Conservation (phyloP, 192 early-diverging fungal genomes). For the Chytriomyces sp. region DNA sequence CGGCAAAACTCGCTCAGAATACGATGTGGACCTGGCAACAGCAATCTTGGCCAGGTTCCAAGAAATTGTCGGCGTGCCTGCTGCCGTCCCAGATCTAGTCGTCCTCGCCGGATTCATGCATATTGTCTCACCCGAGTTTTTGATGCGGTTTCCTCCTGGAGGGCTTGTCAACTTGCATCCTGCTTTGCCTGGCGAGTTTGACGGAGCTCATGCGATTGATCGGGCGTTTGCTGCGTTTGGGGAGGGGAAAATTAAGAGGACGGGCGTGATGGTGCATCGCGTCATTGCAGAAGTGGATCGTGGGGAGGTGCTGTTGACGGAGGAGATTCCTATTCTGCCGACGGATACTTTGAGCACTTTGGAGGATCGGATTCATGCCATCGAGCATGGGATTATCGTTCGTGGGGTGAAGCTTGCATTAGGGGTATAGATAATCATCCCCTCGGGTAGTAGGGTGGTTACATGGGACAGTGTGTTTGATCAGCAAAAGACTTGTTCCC, state of each 20-base stretch:
- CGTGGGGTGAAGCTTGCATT: constrained; percentile 61
- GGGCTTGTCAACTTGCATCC: constrained; percentile 96
- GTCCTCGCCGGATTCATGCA: constrained; percentile 99
- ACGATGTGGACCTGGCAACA: constrained; percentile 85
- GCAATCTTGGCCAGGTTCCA: constrained; percentile 56
- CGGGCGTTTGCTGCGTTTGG: constrained; percentile 88
- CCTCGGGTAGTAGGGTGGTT: not conserved
- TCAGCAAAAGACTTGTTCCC: not conserved
- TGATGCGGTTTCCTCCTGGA: constrained; percentile 67
- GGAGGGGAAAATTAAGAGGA: constrained; percentile 65
- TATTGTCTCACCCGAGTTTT: constrained; percentile 87
- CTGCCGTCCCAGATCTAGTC: constrained; percentile 73
- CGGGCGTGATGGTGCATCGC: constrained; percentile 81
- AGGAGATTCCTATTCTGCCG: constrained; percentile 76
- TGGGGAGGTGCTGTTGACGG: constrained; percentile 82
- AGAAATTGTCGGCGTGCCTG: not conserved
- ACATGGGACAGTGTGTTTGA: not conserved
- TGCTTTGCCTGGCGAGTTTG: constrained; percentile 95
- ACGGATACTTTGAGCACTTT: constrained; percentile 80
- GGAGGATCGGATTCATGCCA: constrained; percentile 86
- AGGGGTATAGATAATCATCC: constrained; percentile 3
- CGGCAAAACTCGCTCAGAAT: constrained; percentile 84
- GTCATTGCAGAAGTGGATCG: constrained; percentile 96
- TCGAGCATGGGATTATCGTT: constrained; percentile 89
- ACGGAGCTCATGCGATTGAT: constrained; percentile 96